Conservation (phyloP, 768 basidiomycete genomes). For the Mycena leptocephala region DNA sequence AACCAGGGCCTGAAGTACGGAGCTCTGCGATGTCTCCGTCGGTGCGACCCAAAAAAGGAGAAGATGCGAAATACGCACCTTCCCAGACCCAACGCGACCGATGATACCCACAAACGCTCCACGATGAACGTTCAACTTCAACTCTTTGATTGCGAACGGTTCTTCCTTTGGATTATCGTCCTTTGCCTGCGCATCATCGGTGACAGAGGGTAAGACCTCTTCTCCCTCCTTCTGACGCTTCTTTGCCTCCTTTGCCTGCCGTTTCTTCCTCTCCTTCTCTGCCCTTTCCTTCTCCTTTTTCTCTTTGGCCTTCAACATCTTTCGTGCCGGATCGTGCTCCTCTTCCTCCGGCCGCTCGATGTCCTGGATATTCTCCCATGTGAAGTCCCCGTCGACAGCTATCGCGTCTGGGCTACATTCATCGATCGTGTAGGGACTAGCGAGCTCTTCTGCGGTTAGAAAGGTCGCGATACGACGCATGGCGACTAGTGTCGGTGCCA, state of each 20-base stretch:
- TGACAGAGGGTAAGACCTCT: slow-evolving; percentile 12
- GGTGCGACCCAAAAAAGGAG: slow-evolving; percentile 1
- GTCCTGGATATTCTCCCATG: slow-evolving; percentile 52
- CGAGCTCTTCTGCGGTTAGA: slow-evolving; percentile 56
- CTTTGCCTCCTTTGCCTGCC: slow-evolving; percentile 30
- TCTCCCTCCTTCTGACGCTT: slow-evolving; percentile 24
- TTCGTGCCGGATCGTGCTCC: slow-evolving; percentile 29
- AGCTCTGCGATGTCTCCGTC: slow-evolving; percentile 44
- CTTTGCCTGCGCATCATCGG: slow-evolving; percentile 22
- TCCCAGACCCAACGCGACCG: slow-evolving; percentile 70
- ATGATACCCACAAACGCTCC: slow-evolving; percentile 69
- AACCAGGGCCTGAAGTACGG: slow-evolving; percentile 52
- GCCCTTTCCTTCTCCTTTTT: slow-evolving; percentile 32
- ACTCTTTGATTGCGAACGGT: slow-evolving; percentile 51
- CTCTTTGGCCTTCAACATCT: slow-evolving; percentile 40
- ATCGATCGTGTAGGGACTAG: slow-evolving; percentile 49
- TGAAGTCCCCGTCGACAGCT: slow-evolving; percentile 48
- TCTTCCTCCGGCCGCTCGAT: slow-evolving; percentile 35
- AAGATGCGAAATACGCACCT: slow-evolving; percentile 42
- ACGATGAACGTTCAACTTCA: slow-evolving; percentile 48
- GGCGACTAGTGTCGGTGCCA: slow-evolving; percentile 53
- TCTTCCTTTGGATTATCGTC: slow-evolving; percentile 34
- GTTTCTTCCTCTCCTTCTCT: slow-evolving; percentile 30
- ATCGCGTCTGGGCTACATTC: slow-evolving; percentile 46
- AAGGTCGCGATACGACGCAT: slow-evolving; percentile 51